Evolutionary conservation across 2,329 filamentous ascomycete species (phyloP), one percentile per base, ranked within the genome.

Genomic region (Paraphoma chrysanthemicola): DNA sequence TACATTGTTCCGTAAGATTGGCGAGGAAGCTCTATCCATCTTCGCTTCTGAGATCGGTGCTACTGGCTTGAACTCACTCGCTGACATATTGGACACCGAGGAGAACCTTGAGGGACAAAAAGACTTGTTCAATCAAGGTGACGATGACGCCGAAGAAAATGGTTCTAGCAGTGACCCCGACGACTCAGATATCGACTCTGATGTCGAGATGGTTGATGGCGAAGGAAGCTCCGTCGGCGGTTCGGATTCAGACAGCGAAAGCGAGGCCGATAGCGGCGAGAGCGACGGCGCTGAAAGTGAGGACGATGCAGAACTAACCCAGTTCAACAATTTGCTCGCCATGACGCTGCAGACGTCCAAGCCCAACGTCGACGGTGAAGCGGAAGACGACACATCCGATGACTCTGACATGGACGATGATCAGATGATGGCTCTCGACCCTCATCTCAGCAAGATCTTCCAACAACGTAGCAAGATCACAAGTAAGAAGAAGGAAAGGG

Each of bases 391-490:
- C 30, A 85, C 85, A 9, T 82, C 82, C 11, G 90, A 90, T 57
- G 79, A 81, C 18, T 86, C 85, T 28, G 92, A 97, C 77, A 97
- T 99, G 93, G 90, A 92, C 59, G 94, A 98, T 78, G 93, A 94
- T 16, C 90, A 97, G 73, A 98, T 98, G 95, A 88, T 97, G 79
- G 88, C 88, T 3, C 82, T 98, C 14, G 94, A 98, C 69, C 85
- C 86, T 10, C 90, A 94, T 71, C 86, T 99, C 4, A 87, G 88
- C 48, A 91, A 91, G 61, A 92, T 97, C 59, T 96, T 98, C 83
- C 88, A 88, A 63, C 88, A 93, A 63, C 88, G 89, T 47, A 86
- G 86, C 63, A 89, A 92, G 74, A 64, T 62, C 2, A 71, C 70
- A 1, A 88, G 84, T 73, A 89, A 90, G 71, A 95, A 93, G 79